Evolutionary conservation across 106 monocot genomes (phyloP), one percentile per base, ranked within the genome.

Genomic region (Apostasia shenzhenica): DNA sequence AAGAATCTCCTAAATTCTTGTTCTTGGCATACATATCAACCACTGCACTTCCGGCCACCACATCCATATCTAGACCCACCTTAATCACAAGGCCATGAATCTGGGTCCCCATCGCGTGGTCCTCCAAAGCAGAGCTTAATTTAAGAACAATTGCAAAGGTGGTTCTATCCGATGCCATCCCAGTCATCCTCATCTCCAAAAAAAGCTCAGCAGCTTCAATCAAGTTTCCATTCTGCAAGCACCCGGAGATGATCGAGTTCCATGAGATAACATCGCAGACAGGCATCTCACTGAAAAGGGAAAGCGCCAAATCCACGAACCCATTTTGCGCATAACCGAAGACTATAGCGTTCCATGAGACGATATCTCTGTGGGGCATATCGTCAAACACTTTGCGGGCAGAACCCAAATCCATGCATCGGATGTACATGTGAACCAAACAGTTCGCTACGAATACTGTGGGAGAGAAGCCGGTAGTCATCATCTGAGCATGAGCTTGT

Each of bases 11-110:
- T 6, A 92, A 60, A 41, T 59, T 50, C 60, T 77, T 72, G 62
- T 86, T 86, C 57, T 97, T 97, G 0, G 86, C 92, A 69, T 97
- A 97, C 89, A 92, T 86, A 58, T 92, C 95, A 2, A 89, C 72
- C 7, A 82, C 42, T 52, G 89, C 79, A 65, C 82, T 85, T n/a
- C 89, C 85, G 0, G 75, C 57, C 12, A 82, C 59, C 9, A 82
- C 85, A 72, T 89, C 82, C 8, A 62, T 41, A 75, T 77, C 75
- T 5, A 89, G 55, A 42, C 79, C 80, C 57, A 57, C 47, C 67
- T 83, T 85, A 0, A 75, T n/a, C 7, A 78, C 67, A 50, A 75
- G 9, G 10, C 62, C 85, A 68, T 89, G 89, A 66, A 89, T 70
- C 67, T 89, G 85, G 11, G 37, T 37, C 1, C 89, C 89, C 54